A percentile compares a stretch with the other conserved stretches of the same genome.
Evolutionary conservation across 1,284 basidiomycete species (phyloP).

Genomic region (Trichosporon faecale): DNA sequence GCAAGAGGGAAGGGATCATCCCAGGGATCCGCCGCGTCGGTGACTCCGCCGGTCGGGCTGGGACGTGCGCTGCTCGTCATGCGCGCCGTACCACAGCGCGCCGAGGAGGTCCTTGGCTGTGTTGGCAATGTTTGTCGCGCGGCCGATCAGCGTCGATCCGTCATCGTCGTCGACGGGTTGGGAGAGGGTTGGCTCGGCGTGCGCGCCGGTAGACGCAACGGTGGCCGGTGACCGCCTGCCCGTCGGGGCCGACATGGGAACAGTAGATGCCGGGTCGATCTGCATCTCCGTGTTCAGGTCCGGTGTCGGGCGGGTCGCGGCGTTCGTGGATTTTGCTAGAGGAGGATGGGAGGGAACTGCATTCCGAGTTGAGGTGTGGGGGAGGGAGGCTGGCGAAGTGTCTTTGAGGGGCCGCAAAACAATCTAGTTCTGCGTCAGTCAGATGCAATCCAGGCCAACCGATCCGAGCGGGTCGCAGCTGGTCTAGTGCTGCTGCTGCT

Average conservation of each 20-base stretch:
- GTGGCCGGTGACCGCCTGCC: conserved; percentile 1
- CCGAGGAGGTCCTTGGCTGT: conserved; percentile 53
- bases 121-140: conserved; percentile 52
- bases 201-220: not conserved
- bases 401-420: conserved; percentile 46
- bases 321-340: not conserved
- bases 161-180: conserved; percentile 36
- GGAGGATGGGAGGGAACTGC: not conserved
- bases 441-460: conserved; percentile 19
- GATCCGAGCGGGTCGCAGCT: not conserved
- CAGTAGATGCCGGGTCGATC: conserved; percentile 11
- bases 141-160: conserved; percentile 46
- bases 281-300: not conserved
- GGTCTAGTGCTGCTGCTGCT: not conserved
- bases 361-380: conserved; percentile 34
- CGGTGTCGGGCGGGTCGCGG: not conserved
- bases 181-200: conserved; percentile 14
- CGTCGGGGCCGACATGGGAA: conserved; percentile 4
- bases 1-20: not conserved
- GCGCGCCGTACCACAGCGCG: conserved; percentile 50
- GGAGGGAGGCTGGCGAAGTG: conserved; percentile 48
- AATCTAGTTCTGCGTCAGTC: conserved; percentile 42
- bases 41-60: conserved; percentile 10
- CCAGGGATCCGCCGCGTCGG: conserved; percentile 13
- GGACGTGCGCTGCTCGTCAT: conserved; percentile 15